Evolutionary conservation across 139 green algal species (phyloP).

Genomic region (Coelastrella sp.): DNA sequence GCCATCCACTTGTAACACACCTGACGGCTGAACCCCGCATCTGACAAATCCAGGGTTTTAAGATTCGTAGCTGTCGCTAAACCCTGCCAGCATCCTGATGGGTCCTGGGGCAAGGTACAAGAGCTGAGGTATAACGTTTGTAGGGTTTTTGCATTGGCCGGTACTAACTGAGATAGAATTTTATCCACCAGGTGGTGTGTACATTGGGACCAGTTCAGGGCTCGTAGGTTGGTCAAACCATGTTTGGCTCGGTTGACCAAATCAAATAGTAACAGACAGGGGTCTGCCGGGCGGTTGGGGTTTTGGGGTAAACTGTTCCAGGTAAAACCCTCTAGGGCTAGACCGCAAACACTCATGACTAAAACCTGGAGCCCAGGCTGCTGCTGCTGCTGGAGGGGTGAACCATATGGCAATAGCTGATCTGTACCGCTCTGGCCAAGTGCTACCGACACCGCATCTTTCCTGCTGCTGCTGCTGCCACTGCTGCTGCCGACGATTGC

Average conservation of each 20-base stretch:
- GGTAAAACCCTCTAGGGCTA: constrained; percentile 2
- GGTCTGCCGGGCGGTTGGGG: background rate
- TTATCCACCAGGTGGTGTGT: background rate
- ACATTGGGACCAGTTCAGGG: background rate
- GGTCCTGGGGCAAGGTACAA: background rate
- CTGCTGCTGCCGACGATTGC: background rate
- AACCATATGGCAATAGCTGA: background rate
- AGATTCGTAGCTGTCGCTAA: constrained; percentile 29
- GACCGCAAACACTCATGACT: constrained; percentile 15
- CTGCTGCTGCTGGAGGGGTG: background rate
- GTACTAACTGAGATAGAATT: background rate
- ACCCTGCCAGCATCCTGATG: constrained; percentile 33
- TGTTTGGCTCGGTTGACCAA: background rate
- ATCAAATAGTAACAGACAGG: constrained; percentile 2
- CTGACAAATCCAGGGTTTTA: background rate
- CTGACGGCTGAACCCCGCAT: constrained; percentile 12
- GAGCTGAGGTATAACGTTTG: background rate
- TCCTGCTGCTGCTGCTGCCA: constrained; percentile 2
- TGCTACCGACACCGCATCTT: background rate
- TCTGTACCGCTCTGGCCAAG: background rate
- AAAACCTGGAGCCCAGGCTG: constrained; percentile 7
- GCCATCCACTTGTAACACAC: too few species aligned
- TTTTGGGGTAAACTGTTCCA: background rate
- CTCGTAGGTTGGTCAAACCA: background rate
- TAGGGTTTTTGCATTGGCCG: background rate